Evolutionary conservation across 257 asterid species (phyloP).

Genomic region (Plantago ovata): DNA sequence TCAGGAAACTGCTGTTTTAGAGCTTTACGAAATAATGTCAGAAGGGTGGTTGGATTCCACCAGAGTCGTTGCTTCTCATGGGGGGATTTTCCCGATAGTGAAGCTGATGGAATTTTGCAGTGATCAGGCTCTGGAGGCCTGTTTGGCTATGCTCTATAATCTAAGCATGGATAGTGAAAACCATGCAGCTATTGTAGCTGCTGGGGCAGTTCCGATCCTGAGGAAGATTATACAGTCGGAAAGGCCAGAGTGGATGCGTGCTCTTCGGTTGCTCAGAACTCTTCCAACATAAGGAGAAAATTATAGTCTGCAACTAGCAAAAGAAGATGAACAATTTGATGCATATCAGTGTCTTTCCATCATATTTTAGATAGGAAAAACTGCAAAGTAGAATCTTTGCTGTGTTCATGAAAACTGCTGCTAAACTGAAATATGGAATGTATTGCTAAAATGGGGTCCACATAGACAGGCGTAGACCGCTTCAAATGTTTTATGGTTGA

Average conservation of each 20-base stretch:
- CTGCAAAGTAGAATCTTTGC: too few relatives aligned
- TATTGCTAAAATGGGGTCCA: too few relatives aligned
- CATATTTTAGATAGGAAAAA: not conserved
- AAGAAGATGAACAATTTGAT: not conserved
- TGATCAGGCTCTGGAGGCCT: constrained; percentile 55
- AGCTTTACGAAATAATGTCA: constrained; percentile 63
- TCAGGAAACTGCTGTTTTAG: constrained; percentile 65
- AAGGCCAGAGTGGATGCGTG: constrained; percentile 56
- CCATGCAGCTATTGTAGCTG: constrained; percentile 65
- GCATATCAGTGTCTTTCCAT: not conserved
- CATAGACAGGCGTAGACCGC: too few relatives aligned
- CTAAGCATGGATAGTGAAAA: constrained; percentile 78
- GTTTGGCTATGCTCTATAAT: constrained; percentile 57
- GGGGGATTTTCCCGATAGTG: constrained; percentile 70
- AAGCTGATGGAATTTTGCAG: constrained; percentile 53
- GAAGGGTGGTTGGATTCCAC: constrained; percentile 63
- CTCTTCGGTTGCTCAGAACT: constrained; percentile 69
- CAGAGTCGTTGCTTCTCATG: constrained; percentile 47
- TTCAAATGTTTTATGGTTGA: too few relatives aligned
- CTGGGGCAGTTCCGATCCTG: constrained; percentile 71
- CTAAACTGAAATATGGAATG: too few relatives aligned
- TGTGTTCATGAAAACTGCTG: too few relatives aligned
- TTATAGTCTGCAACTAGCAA: not conserved
- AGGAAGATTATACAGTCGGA: constrained; percentile 57
- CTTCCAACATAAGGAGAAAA: constrained; percentile 43